Evolutionary conservation across 2,329 filamentous ascomycete species (phyloP).

Genomic region (Aspergillus novofumigatus): DNA sequence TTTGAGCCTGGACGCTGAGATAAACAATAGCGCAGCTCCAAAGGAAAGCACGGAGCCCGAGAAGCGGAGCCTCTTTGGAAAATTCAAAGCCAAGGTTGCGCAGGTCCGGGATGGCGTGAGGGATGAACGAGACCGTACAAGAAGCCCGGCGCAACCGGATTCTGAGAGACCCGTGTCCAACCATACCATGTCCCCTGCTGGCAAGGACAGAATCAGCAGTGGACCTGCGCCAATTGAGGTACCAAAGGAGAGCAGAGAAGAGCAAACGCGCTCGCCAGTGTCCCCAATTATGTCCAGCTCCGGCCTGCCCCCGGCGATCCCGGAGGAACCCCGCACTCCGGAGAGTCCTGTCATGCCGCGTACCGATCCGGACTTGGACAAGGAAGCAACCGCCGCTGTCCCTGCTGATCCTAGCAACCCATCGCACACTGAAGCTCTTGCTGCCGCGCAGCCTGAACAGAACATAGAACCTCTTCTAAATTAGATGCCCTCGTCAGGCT

Average conservation of each 20-base stretch:
- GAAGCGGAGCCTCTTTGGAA: slow-evolving; percentile 60
- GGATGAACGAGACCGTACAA: slow-evolving; percentile 51
- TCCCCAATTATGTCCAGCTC: slow-evolving; percentile 26
- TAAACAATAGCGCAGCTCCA: slow-evolving; percentile 27
- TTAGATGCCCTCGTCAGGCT: neutral
- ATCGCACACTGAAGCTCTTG: neutral
- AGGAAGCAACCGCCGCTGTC: neutral
- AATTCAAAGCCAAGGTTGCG: slow-evolving; percentile 61
- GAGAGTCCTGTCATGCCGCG: slow-evolving; percentile 16
- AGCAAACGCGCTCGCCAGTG: slow-evolving; percentile 20
- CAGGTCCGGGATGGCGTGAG: slow-evolving; percentile 52
- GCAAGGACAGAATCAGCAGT: slow-evolving; percentile 16
- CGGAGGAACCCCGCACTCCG: slow-evolving; percentile 31
- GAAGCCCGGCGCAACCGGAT: slow-evolving; percentile 45
- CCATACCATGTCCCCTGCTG: slow-evolving; percentile 34
- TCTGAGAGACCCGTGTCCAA: slow-evolving; percentile 29
- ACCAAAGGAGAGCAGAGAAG: slow-evolving; percentile 20
- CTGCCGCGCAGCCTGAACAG: neutral
- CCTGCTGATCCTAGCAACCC: neutral
- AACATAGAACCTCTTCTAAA: neutral
- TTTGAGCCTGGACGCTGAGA: slow-evolving; percentile 36
- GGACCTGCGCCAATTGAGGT: slow-evolving; percentile 23
- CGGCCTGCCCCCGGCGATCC: slow-evolving; percentile 30
- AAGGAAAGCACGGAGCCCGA: slow-evolving; percentile 40
- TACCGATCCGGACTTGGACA: slow-evolving; percentile 3